Base-by-base conservation (phyloP, 2,329 filamentous ascomycete species). In the Colletotrichum euphorbiae region DNA sequence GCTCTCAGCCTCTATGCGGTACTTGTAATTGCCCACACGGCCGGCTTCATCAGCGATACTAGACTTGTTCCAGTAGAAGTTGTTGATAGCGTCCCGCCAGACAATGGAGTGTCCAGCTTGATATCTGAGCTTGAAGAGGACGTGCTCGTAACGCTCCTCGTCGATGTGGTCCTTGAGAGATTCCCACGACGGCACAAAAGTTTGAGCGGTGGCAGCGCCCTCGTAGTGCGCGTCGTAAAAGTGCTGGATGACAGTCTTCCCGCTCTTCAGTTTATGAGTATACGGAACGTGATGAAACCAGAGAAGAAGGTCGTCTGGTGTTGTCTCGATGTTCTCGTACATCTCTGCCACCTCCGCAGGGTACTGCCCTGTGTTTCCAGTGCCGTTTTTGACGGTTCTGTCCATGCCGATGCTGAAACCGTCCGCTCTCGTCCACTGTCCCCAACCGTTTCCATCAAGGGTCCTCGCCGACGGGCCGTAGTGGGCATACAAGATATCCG, bases 221-320 rank as follows among this genome's bases (percentile, higher is more conserved):
- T 78, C 76, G 70, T 90, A 89, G 69, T 90, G 88, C 0, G 87
- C 86, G 69, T 90, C 84, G 73, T 90, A 90, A 75, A 90, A 89
- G 73, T 90, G 87, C 72, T 90, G 88, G 58, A 90, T 90, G 3
- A 93, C 89, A 0, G 90, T 91, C 76, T 90, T 87, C 11, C 89
- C 88, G 0, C 85, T 87, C 9, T 88, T 82, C 2, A 93, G 82
- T 6, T 75, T 77, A 43, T 91, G 86, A 0, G 87, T 91, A 74
- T 91, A 93, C 3, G 85, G 84, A 0, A 93, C 89, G 73, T 93
- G 91, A 75, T 93, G 91, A 78, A 93, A 93, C 90, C 90, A 93
- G 2, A 93, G 80, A 2, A 93, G 77, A 1, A 93, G 79, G 21
- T 92, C 81, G 69, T 92, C 90, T 0, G 90, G 90, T 0, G 90